Percentiles rank a stretch among this genome's conserved stretches.
These are phyloP conservation scores for Fusarium nygamai DNA, from an alignment of 2,329 filamentous ascomycete species.

Conservation along the genomic window DNA sequence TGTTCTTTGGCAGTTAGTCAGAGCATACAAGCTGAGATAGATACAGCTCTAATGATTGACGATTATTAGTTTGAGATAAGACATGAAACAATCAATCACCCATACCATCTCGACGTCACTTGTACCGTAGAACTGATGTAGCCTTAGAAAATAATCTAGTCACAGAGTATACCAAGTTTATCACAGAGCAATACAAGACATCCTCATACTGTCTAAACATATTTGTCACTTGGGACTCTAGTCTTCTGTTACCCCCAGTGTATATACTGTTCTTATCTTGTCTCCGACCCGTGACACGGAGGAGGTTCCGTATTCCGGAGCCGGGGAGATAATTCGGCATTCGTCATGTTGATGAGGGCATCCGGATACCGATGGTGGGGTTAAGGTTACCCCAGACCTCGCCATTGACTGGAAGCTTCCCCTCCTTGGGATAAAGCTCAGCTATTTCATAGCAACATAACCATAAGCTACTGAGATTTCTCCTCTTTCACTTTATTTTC, in stretches of 20 bases:
- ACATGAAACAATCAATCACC: background rate
- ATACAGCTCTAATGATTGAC: background rate
- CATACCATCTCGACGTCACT: background rate
- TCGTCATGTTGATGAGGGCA: constrained; percentile 26
- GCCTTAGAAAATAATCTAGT: background rate
- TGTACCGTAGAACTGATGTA: background rate
- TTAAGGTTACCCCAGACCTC: constrained; percentile 23
- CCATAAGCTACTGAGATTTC: constrained; percentile 10
- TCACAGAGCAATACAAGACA: background rate
- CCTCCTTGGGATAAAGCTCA: constrained; percentile 20
- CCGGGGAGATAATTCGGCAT: constrained; percentile 40
- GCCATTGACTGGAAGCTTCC: constrained; percentile 30
- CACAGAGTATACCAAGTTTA: background rate
- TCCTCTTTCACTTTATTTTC: background rate
- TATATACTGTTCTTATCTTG: background rate
- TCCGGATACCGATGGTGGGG: constrained; percentile 32
- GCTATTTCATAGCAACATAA: constrained; percentile 15
- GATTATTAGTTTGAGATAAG: background rate
- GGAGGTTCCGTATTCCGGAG: constrained; percentile 26
- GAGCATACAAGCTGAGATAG: background rate
- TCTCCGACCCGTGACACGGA: constrained; percentile 26
- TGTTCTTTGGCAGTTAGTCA: background rate
- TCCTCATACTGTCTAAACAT: background rate
- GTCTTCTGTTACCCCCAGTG: background rate
- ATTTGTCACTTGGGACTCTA: background rate